phyloP scores from a whole-genome alignment of 805 yeast species.

The Pichia cabralensis region DNA sequence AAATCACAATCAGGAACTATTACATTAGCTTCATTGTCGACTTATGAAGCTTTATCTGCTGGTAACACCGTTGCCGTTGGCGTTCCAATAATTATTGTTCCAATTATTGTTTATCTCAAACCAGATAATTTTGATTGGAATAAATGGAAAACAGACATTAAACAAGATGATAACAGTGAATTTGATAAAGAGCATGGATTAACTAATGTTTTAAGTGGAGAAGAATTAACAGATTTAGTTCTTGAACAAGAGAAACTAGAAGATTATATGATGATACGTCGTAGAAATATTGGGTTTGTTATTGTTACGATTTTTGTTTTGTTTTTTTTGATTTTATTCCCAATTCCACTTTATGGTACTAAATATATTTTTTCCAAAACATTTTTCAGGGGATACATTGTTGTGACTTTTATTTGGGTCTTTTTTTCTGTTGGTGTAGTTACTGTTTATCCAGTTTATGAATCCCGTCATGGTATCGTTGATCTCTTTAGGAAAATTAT shows the following conservation, averaged over 20 bases:
- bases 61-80: slow-evolving; percentile 23
- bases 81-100: slow-evolving; percentile 21
- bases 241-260: slow-evolving; percentile 17
- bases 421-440: slow-evolving; percentile 30
- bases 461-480: slow-evolving; percentile 23
- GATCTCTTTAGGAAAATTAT: slow-evolving; percentile 6
- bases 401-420: slow-evolving; percentile 30
- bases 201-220: slow-evolving; percentile 29
- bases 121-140: no score
- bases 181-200: slow-evolving; percentile 17
- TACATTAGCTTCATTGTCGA: slow-evolving; percentile 19
- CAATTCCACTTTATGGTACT: slow-evolving; percentile 27
- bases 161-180: slow-evolving; percentile 22
- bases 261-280: slow-evolving; percentile 15
- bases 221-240: slow-evolving; percentile 24
- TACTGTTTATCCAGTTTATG: slow-evolving; percentile 37
- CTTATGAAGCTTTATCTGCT: slow-evolving; percentile 18
- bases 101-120: slow-evolving; percentile 20
- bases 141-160: no score
- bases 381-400: slow-evolving; percentile 28
- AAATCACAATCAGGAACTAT: slow-evolving; percentile 18
- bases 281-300: slow-evolving; percentile 30
- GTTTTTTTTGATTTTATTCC: slow-evolving; percentile 24
- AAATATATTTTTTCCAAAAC: slow-evolving; percentile 26
- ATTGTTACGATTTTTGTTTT: slow-evolving; percentile 28